Evolutionary conservation across 1,284 basidiomycete genomes (phyloP), one percentile per base, ranked within the genome.

Genomic region (Cutaneotrichosporon sp.): DNA sequence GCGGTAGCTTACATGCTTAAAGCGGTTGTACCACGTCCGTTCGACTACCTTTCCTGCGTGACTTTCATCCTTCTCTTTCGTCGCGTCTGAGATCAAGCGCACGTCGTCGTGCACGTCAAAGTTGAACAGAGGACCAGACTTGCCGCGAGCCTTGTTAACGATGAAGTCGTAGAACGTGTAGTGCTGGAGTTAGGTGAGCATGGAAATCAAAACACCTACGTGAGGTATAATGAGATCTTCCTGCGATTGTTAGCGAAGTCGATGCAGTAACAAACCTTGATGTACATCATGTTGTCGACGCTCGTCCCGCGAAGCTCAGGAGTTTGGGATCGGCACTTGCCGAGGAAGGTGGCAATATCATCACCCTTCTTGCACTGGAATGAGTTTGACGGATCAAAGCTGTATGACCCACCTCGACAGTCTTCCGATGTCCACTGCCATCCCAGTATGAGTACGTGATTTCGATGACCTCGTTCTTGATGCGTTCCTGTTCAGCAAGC

Each of bases 51-150:
- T 99, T 2, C 96, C 96, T 0, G 96, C 96, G 68, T 98, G 96
- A 8, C 90, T 93, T 76, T 98, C 96, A 68, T 99, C 92, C 76
- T 97, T 98, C 75, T 98, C 94, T 56, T 87, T 84, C 0, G 90
- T 90, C 1, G 94, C 94, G 68, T 98, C 96, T 16, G 89, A 85
- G n/a, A 97, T 79, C 59, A 99, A 74, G 5, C 96, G 88, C 10
- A 98, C 88, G 70, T 99, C 94, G 68, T 98, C 94, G 74, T 98
- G 94, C 7, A 97, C 96, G 72, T 99, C 96, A 72, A 99, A 99
- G 75, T 90, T 96, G 79, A 99, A 99, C 49, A 99, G 76, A 1
- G 94, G 94, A 0, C 94, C 96, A 0, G 92, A 97, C 75, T 98
- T 98, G 19, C 96, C 96, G 25, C 96, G 84, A 4, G 94, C 91